A percentile compares a stretch with the other conserved stretches of the same genome.
phyloP scores from a whole-genome alignment of 139 green algal species.

The Astrephomene gubernaculifera region DNA sequence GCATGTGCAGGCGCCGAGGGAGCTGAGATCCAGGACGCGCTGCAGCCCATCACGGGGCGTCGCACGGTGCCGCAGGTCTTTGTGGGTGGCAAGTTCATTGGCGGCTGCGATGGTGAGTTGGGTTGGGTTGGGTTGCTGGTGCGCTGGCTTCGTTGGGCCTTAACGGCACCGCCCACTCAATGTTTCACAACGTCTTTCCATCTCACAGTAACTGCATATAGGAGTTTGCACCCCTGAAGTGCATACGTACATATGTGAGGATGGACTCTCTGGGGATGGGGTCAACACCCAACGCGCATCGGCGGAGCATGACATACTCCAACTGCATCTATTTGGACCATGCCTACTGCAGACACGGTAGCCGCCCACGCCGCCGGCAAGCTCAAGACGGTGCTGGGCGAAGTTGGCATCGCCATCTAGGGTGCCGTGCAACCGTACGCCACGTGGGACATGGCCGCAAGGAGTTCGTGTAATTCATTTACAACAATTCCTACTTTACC shows the following conservation, averaged over 20 bases:
- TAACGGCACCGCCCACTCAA: too few relatives aligned
- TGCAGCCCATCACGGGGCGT: constrained; percentile 62
- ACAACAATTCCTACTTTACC: too few relatives aligned
- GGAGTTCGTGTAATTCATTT: too few relatives aligned
- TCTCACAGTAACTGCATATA: too few relatives aligned
- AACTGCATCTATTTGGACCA: too few relatives aligned
- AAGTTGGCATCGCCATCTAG: constrained; percentile 32
- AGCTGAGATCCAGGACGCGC: constrained; percentile 68
- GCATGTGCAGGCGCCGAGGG: constrained; percentile 61
- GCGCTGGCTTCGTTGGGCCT: not conserved
- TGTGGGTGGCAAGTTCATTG: constrained; percentile 76
- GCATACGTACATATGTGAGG: too few relatives aligned
- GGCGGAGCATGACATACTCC: too few relatives aligned
- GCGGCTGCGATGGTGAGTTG: constrained; percentile 76
- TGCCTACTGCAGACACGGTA: constrained; percentile 25
- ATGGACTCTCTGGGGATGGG: too few relatives aligned
- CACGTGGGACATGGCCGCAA: too few relatives aligned
- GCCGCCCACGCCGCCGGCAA: constrained; percentile 8
- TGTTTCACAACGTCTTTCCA: too few relatives aligned
- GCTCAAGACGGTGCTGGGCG: constrained; percentile 23
- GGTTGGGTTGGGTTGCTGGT: not conserved
- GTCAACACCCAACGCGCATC: too few relatives aligned
- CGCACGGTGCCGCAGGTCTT: constrained; percentile 91
- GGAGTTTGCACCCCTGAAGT: too few relatives aligned
- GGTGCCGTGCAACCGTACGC: not conserved